These are phyloP conservation scores for Casuarina glauca DNA, from an alignment of 306 rosid genomes.

Conservation along the genomic window DNA sequence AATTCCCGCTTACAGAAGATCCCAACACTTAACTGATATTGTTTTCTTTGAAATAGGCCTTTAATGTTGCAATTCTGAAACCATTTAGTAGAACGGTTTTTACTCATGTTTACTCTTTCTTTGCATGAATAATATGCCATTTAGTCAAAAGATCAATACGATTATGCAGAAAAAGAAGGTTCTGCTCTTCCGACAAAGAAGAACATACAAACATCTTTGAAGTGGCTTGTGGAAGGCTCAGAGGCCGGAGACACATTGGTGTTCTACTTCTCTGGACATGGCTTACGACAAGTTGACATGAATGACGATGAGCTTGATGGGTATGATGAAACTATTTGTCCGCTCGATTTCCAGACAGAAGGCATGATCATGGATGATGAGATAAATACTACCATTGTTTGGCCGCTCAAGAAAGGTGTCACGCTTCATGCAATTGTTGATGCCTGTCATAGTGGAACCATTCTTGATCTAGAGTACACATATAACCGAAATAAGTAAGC, in stretches of 20 bases:
- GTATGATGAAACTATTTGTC: slow-evolving; percentile 70
- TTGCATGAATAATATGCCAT: neutral
- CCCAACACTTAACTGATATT: no score
- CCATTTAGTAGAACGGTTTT: neutral
- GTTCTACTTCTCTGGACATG: slow-evolving; percentile 92
- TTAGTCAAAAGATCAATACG: neutral
- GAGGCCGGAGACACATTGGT: slow-evolving; percentile 62
- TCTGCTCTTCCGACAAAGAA: slow-evolving; percentile 56
- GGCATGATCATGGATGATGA: slow-evolving; percentile 69
- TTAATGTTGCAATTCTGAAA: no score
- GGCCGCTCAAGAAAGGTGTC: slow-evolving; percentile 68
- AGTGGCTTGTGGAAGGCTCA: slow-evolving; percentile 79
- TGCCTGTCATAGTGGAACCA: slow-evolving; percentile 85
- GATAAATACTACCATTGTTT: slow-evolving; percentile 58
- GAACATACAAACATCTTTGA: slow-evolving; percentile 56
- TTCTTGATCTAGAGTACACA: slow-evolving; percentile 62
- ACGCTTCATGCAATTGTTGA: slow-evolving; percentile 79
- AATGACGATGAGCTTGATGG: slow-evolving; percentile 66
- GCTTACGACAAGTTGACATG: slow-evolving; percentile 64
- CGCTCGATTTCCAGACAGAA: slow-evolving; percentile 51
- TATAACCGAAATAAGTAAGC: slow-evolving; percentile 44
- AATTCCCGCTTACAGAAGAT: no score
- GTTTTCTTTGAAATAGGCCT: no score
- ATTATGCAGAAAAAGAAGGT: slow-evolving; percentile 43
- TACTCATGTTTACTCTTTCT: neutral